phyloP scores from a whole-genome alignment of 306 rosid species.

The Cicer judaicum region DNA sequence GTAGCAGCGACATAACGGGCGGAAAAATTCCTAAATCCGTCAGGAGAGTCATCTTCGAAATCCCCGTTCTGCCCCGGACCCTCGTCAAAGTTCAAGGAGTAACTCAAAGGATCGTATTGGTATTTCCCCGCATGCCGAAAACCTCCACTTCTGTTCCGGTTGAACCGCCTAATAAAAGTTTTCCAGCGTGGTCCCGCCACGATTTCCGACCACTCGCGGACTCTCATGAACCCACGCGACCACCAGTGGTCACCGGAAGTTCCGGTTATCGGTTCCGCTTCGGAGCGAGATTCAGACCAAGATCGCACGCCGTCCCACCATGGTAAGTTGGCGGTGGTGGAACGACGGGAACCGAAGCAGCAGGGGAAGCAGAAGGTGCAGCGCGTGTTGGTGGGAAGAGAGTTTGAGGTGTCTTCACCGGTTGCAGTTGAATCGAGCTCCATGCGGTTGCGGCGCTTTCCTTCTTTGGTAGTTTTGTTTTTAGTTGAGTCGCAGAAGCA shows the following conservation, averaged over 20 bases:
- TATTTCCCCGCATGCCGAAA: slow-evolving; percentile 60
- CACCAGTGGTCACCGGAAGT: slow-evolving; percentile 62
- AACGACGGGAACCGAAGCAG: slow-evolving; percentile 57
- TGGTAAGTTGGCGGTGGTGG: slow-evolving; percentile 43
- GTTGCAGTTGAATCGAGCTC: slow-evolving; percentile 45
- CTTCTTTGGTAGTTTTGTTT: background rate
- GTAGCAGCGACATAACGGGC: slow-evolving; percentile 62
- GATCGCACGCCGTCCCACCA: slow-evolving; percentile 81
- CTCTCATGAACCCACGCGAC: slow-evolving; percentile 63
- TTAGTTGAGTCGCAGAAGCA: background rate
- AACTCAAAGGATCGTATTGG: slow-evolving; percentile 94
- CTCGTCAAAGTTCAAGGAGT: slow-evolving; percentile 90
- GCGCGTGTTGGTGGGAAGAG: slow-evolving; percentile 49
- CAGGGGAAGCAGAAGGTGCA: slow-evolving; percentile 74
- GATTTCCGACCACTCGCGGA: slow-evolving; percentile 91
- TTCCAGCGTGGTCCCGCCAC: slow-evolving; percentile 97
- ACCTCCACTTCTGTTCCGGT: slow-evolving; percentile 56
- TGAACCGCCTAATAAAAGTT: slow-evolving; percentile 85
- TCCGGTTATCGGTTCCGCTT: background rate
- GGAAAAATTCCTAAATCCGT: slow-evolving; percentile 65
- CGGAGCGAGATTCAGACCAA: background rate
- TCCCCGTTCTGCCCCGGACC: slow-evolving; percentile 60
- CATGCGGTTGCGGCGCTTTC: background rate
- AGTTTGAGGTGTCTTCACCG: slow-evolving; percentile 49
- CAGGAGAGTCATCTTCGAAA: slow-evolving; percentile 50